Conservation (phyloP, 805 yeast species). For the Pichia paraexigua region DNA sequence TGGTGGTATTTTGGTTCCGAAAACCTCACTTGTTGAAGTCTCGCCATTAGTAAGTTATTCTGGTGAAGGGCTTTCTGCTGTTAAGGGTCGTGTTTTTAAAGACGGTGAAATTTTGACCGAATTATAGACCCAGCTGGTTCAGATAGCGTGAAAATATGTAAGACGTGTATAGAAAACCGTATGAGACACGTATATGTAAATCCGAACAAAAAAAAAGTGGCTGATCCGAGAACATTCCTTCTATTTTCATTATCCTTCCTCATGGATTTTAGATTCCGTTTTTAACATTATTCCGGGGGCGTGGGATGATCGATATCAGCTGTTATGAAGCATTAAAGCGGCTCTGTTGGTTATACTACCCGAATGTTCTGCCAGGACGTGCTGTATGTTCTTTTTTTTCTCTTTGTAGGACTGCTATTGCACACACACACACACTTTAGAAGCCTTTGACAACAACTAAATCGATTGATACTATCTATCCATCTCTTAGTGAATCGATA, state of each 20-base stretch:
- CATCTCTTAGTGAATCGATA: not conserved
- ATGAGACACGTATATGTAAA: too few relatives aligned
- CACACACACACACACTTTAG: not conserved
- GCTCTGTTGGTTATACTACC: not conserved
- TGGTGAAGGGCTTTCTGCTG: constrained; percentile 56
- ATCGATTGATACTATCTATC: too few relatives aligned
- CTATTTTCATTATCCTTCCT: too few relatives aligned
- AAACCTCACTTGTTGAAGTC: constrained; percentile 58
- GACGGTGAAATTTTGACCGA: not conserved
- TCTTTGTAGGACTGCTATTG: not conserved
- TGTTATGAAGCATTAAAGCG: not conserved
- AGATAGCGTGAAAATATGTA: not conserved
- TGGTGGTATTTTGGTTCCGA: constrained; percentile 54
- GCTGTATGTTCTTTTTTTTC: not conserved
- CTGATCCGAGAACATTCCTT: too few relatives aligned
- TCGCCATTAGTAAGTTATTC: constrained; percentile 64
- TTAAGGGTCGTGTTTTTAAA: not conserved
- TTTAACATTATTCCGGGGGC: not conserved
- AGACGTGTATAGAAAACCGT: not conserved
- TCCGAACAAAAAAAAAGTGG: too few relatives aligned
- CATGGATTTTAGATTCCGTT: too few relatives aligned
- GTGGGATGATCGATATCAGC: not conserved
- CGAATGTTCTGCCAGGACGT: too few relatives aligned
- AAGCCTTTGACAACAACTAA: not conserved
- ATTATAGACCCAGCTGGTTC: not conserved